These are phyloP conservation scores for Berberis vulgaris DNA, from an alignment of 164 flowering plant genomes.

Conservation along the genomic window DNA sequence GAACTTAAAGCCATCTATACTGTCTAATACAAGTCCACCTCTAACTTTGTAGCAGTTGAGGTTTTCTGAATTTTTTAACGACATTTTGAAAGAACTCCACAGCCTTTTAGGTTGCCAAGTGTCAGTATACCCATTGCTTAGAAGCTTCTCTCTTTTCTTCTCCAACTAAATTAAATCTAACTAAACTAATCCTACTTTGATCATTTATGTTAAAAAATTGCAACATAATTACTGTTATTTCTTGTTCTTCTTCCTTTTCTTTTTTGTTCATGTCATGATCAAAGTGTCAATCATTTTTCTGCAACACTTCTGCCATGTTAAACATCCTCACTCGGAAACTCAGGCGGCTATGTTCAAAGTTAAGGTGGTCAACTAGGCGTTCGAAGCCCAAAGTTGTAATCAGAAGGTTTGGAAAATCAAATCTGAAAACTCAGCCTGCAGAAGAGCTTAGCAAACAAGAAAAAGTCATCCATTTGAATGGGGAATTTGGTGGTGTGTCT, in stretches of 20 bases:
- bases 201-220: slow-evolving; percentile 1
- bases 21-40: slow-evolving; percentile 9
- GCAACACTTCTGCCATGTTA: slow-evolving; percentile 24
- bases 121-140: slow-evolving; percentile 3
- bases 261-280: slow-evolving; percentile 2
- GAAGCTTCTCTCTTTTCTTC: slow-evolving; percentile 9
- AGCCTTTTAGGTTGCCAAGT: slow-evolving; percentile 2
- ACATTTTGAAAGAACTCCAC: neutral
- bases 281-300: slow-evolving; percentile 6
- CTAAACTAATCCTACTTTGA: slow-evolving; percentile 12
- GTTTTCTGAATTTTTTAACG: neutral
- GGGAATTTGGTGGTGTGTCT: slow-evolving; percentile 11
- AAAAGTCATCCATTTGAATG: slow-evolving; percentile 11
- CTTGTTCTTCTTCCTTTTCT: neutral
- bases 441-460: slow-evolving; percentile 13
- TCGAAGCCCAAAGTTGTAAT: slow-evolving; percentile 49
- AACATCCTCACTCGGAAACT: slow-evolving; percentile 29
- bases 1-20: slow-evolving; percentile 2
- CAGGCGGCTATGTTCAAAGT: slow-evolving; percentile 36
- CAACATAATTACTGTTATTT: neutral
- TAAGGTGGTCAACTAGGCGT: slow-evolving; percentile 38
- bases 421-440: slow-evolving; percentile 14
- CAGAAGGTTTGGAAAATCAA: slow-evolving; percentile 39
- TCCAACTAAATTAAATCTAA: slow-evolving; percentile 13
- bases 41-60: slow-evolving; percentile 12